Evolutionary conservation across 495 filamentous ascomycete genomes (phyloP), one percentile per base, ranked within the genome.

Genomic region (Thermochaetoides thermophila): DNA sequence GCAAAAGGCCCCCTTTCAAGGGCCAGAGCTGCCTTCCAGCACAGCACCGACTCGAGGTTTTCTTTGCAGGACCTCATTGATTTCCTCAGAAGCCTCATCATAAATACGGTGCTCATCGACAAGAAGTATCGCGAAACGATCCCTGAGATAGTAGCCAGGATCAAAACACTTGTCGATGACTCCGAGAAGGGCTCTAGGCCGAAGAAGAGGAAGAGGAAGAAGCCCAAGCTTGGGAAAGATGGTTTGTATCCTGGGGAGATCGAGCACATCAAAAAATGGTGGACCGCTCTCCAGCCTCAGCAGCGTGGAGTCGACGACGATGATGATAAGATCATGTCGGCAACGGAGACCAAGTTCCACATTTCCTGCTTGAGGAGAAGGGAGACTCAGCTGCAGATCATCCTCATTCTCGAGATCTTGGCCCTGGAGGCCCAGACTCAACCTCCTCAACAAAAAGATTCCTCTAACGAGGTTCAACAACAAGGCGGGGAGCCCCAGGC

Each of bases 1-100:
- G 81, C 87, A 13, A 97, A 97, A 63, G 89, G 89, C 1, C 84
- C 89, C 3, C 64, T 96, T 14, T 81, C 91, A n/a, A 71, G 84
- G 45, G 84, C 82, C 14, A 70, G 89, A 34, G 77, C 76, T 29
- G 72, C 74, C 21, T 84, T 92, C 40, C 71, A 79, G 43, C 54
- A 70, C 17, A 61, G 71, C 17, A 63, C 52, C 36, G 66, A 71
- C 34, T 51, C 57, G 5, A 61, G 56, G 29, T 52, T 71, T n/a
- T 63, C 69, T 11, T 63, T 60, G 50, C 48, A 61, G 42, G 68
- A 81, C 29, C 57, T 92, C 3, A 55, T 77, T 29, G 61, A 64
- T 1, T 89, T 78, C 38, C 61, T 94, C 16, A 70, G 76, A 41
- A 70, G 71, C 29, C 64, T 81, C 25, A 68, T 91, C 24, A 55